Evolutionary conservation across 805 yeast species (phyloP).

Genomic region (Teunomyces panamensis): DNA sequence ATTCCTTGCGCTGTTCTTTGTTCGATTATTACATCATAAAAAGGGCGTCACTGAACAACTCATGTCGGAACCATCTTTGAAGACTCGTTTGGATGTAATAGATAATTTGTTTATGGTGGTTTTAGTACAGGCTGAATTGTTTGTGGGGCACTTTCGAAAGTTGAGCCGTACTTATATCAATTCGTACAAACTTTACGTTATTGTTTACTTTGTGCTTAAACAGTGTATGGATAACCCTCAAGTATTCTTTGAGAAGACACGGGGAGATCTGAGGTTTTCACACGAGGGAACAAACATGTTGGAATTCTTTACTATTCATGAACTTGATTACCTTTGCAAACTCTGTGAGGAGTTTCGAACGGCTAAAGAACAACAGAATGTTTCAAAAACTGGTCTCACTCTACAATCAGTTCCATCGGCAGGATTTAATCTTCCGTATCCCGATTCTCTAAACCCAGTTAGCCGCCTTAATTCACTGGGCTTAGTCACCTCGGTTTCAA

Average conservation of each 20-base stretch:
- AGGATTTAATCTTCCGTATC: background rate
- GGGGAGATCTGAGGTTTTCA: constrained; percentile 23
- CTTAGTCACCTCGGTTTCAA: background rate
- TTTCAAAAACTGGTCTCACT: background rate
- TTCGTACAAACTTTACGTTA: constrained; percentile 39
- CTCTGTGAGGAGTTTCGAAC: constrained; percentile 38
- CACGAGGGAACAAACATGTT: constrained; percentile 40
- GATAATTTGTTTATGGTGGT: constrained; percentile 31
- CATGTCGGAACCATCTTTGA: constrained; percentile 11
- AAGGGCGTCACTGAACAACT: constrained; percentile 24
- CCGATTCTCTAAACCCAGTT: background rate
- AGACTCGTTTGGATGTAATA: constrained; percentile 27
- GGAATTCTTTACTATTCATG: constrained; percentile 34
- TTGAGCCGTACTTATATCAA: constrained; percentile 37
- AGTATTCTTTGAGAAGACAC: constrained; percentile 29
- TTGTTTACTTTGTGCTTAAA: constrained; percentile 37
- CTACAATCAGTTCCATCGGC: background rate
- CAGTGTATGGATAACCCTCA: constrained; percentile 42
- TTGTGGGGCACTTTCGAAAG: constrained; percentile 40
- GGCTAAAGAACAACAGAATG: constrained; percentile 29
- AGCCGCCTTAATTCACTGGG: background rate
- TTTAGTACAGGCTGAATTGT: constrained; percentile 38
- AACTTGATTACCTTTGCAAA: constrained; percentile 32
- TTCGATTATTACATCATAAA: constrained; percentile 37
- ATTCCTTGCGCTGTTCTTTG: constrained; percentile 37